A percentile compares a stretch with the other conserved stretches of the same genome.
phyloP scores from a whole-genome alignment of 1,139 yeast genomes.

The Hyphopichia burtonii region DNA sequence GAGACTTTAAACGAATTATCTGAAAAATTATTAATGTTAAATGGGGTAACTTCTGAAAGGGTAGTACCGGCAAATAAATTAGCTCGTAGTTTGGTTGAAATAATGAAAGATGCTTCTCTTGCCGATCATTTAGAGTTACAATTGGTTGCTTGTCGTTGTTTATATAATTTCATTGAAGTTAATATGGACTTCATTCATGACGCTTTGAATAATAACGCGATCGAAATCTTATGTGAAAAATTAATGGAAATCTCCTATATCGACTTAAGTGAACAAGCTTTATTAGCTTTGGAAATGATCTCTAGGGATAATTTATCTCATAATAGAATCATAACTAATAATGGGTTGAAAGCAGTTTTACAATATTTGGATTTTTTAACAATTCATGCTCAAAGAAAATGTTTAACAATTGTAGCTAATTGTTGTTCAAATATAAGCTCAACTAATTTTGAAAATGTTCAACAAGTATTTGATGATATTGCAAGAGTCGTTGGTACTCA shows the following conservation, averaged over 20 bases:
- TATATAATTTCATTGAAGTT: constrained; percentile 79
- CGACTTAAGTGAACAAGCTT: constrained; percentile 89
- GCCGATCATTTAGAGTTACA: constrained; percentile 76
- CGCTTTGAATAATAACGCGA: constrained; percentile 66
- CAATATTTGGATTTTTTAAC: constrained; percentile 86
- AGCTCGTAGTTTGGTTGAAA: constrained; percentile 53
- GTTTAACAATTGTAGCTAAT: constrained; percentile 74
- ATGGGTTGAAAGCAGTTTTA: constrained; percentile 67
- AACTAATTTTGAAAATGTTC: constrained; percentile 46
- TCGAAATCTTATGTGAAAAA: constrained; percentile 65
- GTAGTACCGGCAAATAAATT: constrained; percentile 61
- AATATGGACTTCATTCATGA: constrained; percentile 64
- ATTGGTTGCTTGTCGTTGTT: constrained; percentile 79
- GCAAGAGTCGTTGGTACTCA: constrained; percentile 61
- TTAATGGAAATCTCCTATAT: constrained; percentile 76
- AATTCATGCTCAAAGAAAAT: constrained; percentile 84
- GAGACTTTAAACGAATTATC: constrained; percentile 66
- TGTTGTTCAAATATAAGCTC: constrained; percentile 55
- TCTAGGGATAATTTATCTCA: constrained; percentile 55
- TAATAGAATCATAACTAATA: constrained; percentile 49
- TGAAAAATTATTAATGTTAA: constrained; percentile 67
- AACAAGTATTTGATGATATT: constrained; percentile 60
- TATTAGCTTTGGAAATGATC: constrained; percentile 72
- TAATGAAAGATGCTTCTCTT: constrained; percentile 58
- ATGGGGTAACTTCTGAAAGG: constrained; percentile 61